A percentile compares a stretch with the other conserved stretches of the same genome.
These are phyloP conservation scores for Penicillium lagena DNA, from an alignment of 495 filamentous ascomycete species.

Conservation along the genomic window DNA sequence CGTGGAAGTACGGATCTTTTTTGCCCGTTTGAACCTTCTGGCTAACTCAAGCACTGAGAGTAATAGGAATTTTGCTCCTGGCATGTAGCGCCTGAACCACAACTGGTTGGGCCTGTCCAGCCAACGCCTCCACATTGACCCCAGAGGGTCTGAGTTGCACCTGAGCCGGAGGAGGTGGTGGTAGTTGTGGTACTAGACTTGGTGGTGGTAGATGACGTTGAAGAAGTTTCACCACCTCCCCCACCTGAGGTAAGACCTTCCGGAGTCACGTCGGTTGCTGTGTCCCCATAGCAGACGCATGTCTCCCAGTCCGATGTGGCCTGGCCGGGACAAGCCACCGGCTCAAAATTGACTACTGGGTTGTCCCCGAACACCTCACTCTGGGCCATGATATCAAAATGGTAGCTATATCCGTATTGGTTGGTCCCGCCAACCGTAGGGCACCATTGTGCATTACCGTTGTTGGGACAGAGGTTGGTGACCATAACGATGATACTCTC, in stretches of 20 bases:
- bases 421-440: constrained; percentile 20
- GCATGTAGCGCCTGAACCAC: constrained; percentile 31
- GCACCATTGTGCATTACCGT: constrained; percentile 35
- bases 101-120: constrained; percentile 33
- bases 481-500: constrained; percentile 35
- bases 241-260: not conserved
- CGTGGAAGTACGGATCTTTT: no score
- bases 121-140: constrained; percentile 39
- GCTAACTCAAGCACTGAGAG: constrained; percentile 27
- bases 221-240: no score
- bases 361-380: constrained; percentile 30
- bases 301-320: constrained; percentile 11
- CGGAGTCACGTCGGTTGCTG: constrained; percentile 4
- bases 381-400: constrained; percentile 38
- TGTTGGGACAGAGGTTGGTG: constrained; percentile 33
- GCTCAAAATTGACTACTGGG: constrained; percentile 29
- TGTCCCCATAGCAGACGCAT: constrained; percentile 12
- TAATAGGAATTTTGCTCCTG: constrained; percentile 32
- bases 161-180: no score
- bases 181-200: no score
- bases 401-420: constrained; percentile 32
- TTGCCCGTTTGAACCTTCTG: no score
- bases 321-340: constrained; percentile 22
- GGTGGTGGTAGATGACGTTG: no score
- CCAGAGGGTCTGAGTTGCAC: constrained; percentile 2